Conservation (phyloP, 2,329 filamentous ascomycete genomes). For the Aspergillus fumigatiaffinis region DNA sequence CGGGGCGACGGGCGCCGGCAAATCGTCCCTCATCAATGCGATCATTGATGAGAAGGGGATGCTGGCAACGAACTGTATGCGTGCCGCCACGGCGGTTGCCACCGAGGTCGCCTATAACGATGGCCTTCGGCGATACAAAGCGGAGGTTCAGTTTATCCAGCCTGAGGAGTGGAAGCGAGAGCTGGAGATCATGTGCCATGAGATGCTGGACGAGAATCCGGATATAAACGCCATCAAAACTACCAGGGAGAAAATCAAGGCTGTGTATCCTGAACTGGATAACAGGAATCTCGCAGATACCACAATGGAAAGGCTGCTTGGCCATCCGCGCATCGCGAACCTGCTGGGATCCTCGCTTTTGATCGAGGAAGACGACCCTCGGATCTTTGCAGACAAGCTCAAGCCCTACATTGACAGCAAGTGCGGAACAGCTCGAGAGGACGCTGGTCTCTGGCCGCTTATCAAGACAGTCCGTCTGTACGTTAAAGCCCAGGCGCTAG, state of each 20-base stretch:
- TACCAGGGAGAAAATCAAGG: constrained; percentile 40
- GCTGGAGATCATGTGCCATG: constrained; percentile 46
- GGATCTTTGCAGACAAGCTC: constrained; percentile 45
- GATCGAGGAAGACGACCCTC: constrained; percentile 36
- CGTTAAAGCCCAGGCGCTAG: constrained; percentile 48
- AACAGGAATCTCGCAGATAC: constrained; percentile 40
- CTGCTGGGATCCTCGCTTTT: constrained; percentile 47
- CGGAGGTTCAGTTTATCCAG: constrained; percentile 57
- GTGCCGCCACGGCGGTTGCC: constrained; percentile 59
- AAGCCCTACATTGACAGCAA: constrained; percentile 55
- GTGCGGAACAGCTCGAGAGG: constrained; percentile 36
- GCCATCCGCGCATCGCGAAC: constrained; percentile 33
- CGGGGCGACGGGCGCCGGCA: constrained; percentile 60
- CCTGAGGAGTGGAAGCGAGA: constrained; percentile 52
- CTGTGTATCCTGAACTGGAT: constrained; percentile 34
- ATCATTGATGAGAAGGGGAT: constrained; percentile 59
- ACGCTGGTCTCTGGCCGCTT: constrained; percentile 39
- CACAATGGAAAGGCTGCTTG: constrained; percentile 41
- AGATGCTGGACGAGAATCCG: constrained; percentile 44
- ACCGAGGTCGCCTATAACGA: constrained; percentile 59
- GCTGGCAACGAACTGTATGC: constrained; percentile 55
- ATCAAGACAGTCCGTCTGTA: constrained; percentile 39
- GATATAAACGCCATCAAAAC: constrained; percentile 45
- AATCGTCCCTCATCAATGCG: constrained; percentile 61
- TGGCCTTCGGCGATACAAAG: constrained; percentile 47